A percentile compares a stretch with the other conserved stretches of the same genome.
Conservation (phyloP, 805 yeast species). For the Saturnispora halmiae region DNA sequence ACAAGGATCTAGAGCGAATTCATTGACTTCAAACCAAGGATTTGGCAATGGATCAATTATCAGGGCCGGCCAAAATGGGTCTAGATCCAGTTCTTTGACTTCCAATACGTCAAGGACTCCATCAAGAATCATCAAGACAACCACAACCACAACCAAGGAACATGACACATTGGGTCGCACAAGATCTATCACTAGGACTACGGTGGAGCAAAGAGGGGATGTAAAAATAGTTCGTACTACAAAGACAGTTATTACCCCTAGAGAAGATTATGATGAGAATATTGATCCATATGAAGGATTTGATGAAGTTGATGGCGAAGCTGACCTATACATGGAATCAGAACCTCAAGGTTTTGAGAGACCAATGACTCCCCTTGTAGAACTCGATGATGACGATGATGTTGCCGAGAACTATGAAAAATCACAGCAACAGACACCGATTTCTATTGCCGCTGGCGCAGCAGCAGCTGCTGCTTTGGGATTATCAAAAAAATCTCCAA, state of each 20-base stretch:
- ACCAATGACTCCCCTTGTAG: slow-evolving; percentile 3
- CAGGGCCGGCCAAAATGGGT: neutral
- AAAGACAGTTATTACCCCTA: slow-evolving; percentile 22
- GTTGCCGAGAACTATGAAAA: neutral
- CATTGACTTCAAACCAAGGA: slow-evolving; percentile 11
- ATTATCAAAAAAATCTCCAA: neutral
- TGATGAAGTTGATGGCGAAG: slow-evolving; percentile 19
- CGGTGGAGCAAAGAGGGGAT: slow-evolving; percentile 41
- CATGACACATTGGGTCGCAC: slow-evolving; percentile 45
- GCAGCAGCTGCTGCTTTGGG: slow-evolving; percentile 14
- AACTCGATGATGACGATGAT: slow-evolving; percentile 2
- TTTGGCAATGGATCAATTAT: neutral
- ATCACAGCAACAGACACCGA: neutral
- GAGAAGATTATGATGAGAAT: slow-evolving; percentile 18
- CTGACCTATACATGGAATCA: too few species aligned
- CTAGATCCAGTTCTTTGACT: slow-evolving; percentile 25
- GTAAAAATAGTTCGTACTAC: slow-evolving; percentile 42
- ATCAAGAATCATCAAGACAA: slow-evolving; percentile 28
- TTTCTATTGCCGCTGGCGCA: slow-evolving; percentile 3
- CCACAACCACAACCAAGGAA: slow-evolving; percentile 36
- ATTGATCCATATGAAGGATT: slow-evolving; percentile 18
- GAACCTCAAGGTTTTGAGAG: too few species aligned
- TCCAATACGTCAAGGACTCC: slow-evolving; percentile 25
- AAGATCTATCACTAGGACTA: slow-evolving; percentile 44
- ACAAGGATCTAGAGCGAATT: slow-evolving; percentile 19